phyloP scores from a whole-genome alignment of 2,329 filamentous ascomycete species.

The Ampelomyces quisqualis region DNA sequence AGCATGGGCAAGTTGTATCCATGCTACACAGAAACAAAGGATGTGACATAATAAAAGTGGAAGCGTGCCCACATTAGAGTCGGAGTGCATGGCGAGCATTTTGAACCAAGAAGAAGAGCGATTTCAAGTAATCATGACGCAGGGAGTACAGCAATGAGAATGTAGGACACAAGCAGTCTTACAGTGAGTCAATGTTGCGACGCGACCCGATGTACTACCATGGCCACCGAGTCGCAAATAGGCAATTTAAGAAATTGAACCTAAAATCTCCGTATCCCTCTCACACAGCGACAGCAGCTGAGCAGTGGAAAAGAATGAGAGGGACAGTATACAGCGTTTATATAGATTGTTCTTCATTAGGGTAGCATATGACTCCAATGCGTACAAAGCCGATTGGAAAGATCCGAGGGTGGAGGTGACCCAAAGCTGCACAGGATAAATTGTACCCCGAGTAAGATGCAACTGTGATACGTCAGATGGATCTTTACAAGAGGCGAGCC shows the following conservation, averaged over 20 bases:
- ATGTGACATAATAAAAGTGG: conserved; percentile 17
- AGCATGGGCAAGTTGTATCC: conserved; percentile 16
- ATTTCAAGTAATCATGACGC: conserved; percentile 9
- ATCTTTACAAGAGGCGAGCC: conserved; percentile 16
- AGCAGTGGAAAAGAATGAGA: conserved; percentile 21
- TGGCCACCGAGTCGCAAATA: conserved; percentile 16
- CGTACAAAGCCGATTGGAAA: conserved; percentile 26
- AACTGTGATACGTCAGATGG: conserved; percentile 26
- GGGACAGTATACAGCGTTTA: conserved; percentile 25
- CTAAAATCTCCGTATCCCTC: conserved; percentile 24
- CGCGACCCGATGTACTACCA: conserved; percentile 12
- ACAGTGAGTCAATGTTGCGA: conserved; percentile 18
- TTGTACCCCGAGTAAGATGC: conserved; percentile 21
- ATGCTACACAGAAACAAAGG: conserved; percentile 25
- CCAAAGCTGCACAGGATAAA: conserved; percentile 32
- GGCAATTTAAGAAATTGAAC: conserved; percentile 28
- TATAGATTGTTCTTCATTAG: conserved; percentile 39
- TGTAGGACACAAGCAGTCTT: conserved; percentile 17
- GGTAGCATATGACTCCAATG: conserved; percentile 19
- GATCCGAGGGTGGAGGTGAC: conserved; percentile 21
- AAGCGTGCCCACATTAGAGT: conserved; percentile 5
- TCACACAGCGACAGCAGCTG: conserved; percentile 22
- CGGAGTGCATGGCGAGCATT: conserved; percentile 15
- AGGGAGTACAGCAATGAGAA: conserved; percentile 11
- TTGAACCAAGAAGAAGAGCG: conserved; percentile 6